Percentiles rank a stretch among this genome's conserved stretches.
phyloP scores from a whole-genome alignment of 768 basidiomycete species.

The Leccinum truebloodii region DNA sequence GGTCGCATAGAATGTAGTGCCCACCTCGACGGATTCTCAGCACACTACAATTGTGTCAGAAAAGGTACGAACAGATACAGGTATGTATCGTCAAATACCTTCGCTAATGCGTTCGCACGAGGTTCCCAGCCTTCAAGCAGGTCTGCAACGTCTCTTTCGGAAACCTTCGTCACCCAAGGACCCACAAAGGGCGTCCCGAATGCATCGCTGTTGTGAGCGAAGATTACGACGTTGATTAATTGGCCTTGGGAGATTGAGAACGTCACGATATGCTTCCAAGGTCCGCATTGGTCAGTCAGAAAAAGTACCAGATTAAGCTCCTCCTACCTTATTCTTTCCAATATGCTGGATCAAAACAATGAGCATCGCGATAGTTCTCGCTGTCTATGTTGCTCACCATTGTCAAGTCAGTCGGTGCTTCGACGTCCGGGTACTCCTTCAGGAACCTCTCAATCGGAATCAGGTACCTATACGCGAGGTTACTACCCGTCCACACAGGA shows the following conservation, averaged over 20 bases:
- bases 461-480: slow-evolving; percentile 39
- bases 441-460: slow-evolving; percentile 31
- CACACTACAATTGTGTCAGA: slow-evolving; percentile 28
- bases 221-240: slow-evolving; percentile 39
- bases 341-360: slow-evolving; percentile 20
- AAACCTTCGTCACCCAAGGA: slow-evolving; percentile 30
- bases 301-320: background rate
- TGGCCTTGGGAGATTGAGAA: slow-evolving; percentile 41
- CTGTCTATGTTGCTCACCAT: slow-evolving; percentile 2
- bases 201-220: slow-evolving; percentile 26
- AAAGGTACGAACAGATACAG: background rate
- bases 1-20: slow-evolving; percentile 35
- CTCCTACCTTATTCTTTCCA: slow-evolving; percentile 22
- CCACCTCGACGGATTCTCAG: slow-evolving; percentile 42
- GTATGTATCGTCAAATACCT: slow-evolving; percentile 7
- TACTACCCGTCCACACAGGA: slow-evolving; percentile 41
- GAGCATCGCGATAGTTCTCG: slow-evolving; percentile 1
- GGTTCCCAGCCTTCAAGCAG: slow-evolving; percentile 30
- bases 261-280: slow-evolving; percentile 38
- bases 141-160: slow-evolving; percentile 34
- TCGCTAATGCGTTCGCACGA: slow-evolving; percentile 9
- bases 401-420: slow-evolving; percentile 30
- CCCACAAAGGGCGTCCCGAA: slow-evolving; percentile 36
- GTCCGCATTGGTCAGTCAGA: background rate
- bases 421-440: slow-evolving; percentile 35